Percentiles rank a stretch among this genome's conserved stretches.
phyloP scores from a whole-genome alignment of 1,284 basidiomycete genomes.

The Boletus albobrunnescens region DNA sequence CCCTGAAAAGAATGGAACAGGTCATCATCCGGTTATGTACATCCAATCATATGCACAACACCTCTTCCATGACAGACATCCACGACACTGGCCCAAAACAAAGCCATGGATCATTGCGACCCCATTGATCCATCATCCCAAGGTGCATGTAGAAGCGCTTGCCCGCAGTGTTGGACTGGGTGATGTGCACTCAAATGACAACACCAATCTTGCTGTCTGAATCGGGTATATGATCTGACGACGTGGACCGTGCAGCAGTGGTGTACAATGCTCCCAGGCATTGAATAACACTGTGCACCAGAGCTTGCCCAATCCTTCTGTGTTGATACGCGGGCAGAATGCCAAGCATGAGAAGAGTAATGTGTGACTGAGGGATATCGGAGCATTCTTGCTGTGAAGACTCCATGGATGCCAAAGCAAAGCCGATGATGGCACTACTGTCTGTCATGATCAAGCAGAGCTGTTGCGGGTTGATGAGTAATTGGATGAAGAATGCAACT shows the following conservation, averaged over 20 bases:
- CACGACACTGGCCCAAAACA: slow-evolving; percentile 16
- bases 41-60: slow-evolving; percentile 25
- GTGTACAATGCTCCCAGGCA: slow-evolving; percentile 16
- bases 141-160: slow-evolving; percentile 28
- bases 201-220: slow-evolving; percentile 13
- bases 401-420: slow-evolving; percentile 46
- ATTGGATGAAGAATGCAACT: slow-evolving; percentile 50
- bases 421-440: slow-evolving; percentile 39
- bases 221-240: not conserved
- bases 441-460: slow-evolving; percentile 48
- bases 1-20: too few relatives aligned
- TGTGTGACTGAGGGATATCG: slow-evolving; percentile 28
- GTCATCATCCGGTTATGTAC: too few relatives aligned
- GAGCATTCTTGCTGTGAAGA: slow-evolving; percentile 8
- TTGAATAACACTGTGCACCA: slow-evolving; percentile 39
- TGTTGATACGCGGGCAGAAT: slow-evolving; percentile 47
- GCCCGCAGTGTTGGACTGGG: slow-evolving; percentile 23
- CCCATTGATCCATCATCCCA: slow-evolving; percentile 26
- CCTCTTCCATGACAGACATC: slow-evolving; percentile 25
- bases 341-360: slow-evolving; percentile 58
- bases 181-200: slow-evolving; percentile 28
- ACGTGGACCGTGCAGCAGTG: not conserved
- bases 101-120: slow-evolving; percentile 5
- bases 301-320: slow-evolving; percentile 46
- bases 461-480: slow-evolving; percentile 46